Evolutionary conservation across 768 basidiomycete genomes (phyloP).

Genomic region (Sistotremastrum niveocremeum): DNA sequence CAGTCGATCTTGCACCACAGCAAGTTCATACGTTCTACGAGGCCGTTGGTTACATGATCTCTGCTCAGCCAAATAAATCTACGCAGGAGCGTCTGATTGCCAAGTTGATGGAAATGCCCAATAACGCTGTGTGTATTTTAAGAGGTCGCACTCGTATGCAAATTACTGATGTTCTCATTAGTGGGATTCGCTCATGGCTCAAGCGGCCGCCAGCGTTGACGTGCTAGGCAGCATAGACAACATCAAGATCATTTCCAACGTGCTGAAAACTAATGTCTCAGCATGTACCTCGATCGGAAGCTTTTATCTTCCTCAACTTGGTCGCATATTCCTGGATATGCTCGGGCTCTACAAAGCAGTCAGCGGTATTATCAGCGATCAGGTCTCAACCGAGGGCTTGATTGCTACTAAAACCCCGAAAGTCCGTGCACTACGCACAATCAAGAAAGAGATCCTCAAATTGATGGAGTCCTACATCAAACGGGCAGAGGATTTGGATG

Average conservation of each 20-base stretch:
- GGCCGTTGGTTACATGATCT: constrained; percentile 98
- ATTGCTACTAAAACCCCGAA: constrained; percentile 96
- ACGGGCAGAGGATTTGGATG: constrained; percentile 92
- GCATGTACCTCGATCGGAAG: constrained; percentile 95
- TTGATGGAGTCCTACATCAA: constrained; percentile 96
- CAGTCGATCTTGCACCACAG: constrained; percentile 84
- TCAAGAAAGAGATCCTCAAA: constrained; percentile 97
- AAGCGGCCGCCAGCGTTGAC: constrained; percentile 85
- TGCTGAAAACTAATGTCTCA: constrained; percentile 96
- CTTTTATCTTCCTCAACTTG: constrained; percentile 95
- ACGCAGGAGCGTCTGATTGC: constrained; percentile 91
- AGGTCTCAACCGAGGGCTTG: constrained; percentile 75
- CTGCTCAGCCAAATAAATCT: constrained; percentile 94
- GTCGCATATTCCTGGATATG: constrained; percentile 95
- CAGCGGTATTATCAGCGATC: constrained; percentile 90
- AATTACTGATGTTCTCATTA: constrained; percentile 16
- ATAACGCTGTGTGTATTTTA: constrained; percentile 65
- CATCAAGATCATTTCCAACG: constrained; percentile 92
- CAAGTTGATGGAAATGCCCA: constrained; percentile 94
- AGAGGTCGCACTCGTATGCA: neutral
- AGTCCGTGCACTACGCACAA: constrained; percentile 84
- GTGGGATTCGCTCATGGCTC: constrained; percentile 97
- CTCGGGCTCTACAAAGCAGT: constrained; percentile 95
- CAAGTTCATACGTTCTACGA: constrained; percentile 99
- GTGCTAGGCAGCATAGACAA: constrained; percentile 85